Evolutionary conservation across 495 filamentous ascomycete genomes (phyloP).

Genomic region (Penicillium turbatum): DNA sequence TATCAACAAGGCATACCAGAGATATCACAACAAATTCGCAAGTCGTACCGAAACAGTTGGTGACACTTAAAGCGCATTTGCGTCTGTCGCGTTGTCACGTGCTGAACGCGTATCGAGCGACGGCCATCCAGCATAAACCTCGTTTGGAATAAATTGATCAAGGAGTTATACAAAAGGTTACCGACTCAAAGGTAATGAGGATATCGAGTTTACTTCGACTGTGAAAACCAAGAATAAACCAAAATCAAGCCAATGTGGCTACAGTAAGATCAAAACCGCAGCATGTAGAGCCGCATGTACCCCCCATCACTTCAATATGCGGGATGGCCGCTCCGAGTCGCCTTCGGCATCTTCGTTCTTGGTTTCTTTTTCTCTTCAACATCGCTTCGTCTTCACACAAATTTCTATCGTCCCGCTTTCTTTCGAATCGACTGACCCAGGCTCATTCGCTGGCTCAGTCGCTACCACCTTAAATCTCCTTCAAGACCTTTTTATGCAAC

Average conservation of each 20-base stretch:
- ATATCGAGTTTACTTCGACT: background rate
- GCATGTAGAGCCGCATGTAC: conserved; percentile 1
- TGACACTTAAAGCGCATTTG: background rate
- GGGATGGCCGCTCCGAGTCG: conserved; percentile 17
- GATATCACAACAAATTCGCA: background rate
- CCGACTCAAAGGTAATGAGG: too few relatives aligned
- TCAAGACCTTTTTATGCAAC: conserved; percentile 80
- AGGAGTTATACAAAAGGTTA: background rate
- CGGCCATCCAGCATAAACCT: background rate
- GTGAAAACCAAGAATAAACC: background rate
- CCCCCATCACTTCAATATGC: conserved; percentile 2
- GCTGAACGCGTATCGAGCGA: background rate
- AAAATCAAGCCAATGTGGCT: background rate
- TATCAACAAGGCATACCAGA: background rate
- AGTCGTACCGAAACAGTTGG: background rate
- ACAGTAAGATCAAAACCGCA: background rate
- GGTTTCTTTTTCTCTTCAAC: conserved; percentile 14
- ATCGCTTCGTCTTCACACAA: conserved; percentile 3
- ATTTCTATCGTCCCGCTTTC: conserved; percentile 8
- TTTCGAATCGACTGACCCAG: conserved; percentile 41
- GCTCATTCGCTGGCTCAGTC: conserved; percentile 62
- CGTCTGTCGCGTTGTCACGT: conserved; percentile 2
- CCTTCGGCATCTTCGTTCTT: conserved; percentile 11
- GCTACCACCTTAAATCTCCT: conserved; percentile 33
- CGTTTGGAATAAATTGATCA: background rate